Base-by-base conservation (phyloP, 1,139 yeast species). In the Saccharomycopsis hybrid region DNA sequence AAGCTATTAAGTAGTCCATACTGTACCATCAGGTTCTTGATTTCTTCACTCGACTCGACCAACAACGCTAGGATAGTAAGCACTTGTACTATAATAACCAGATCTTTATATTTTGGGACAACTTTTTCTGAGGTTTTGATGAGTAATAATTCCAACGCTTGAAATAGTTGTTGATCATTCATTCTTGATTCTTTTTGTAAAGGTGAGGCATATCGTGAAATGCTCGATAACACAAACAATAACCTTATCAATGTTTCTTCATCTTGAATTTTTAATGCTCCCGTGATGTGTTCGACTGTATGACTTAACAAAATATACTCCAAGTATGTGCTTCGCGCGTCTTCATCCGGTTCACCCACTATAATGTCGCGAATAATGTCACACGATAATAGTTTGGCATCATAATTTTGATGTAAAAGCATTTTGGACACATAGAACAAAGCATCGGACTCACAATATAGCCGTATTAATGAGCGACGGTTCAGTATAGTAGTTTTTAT, bases 1-100 rank as follows among this genome's bases (percentile, higher is more conserved):
- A 44, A 5, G 13, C 32, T 24, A 32, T 44, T 44, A 9, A 44
- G 42, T n/a, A 44, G 32, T 7, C 39, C 39, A n/a, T 36, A 9
- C 5, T 36, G 5, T 36, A 36, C 5, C 5, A 36, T 5, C 7
- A 7, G 39, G 18, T 28, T 3, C 5, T 25, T 18, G 43, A 4
- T 3, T 11, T 9, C 13, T 4, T 27, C 43, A 25, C 36, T 32
- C n/a, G 36, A 32, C n/a, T 11, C 3, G 9, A 32, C 3, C n/a
- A 32, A 32, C 36, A 3, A 32, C 9, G 31, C 31, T 9, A 40
- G 11, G n/a, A 25, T 40, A n/a, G 31, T 18, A 11, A 40, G 25
- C 2, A 40, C 4, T 11, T 28, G 31, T 8, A 25, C 28, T 27
- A 25, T 9, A 7, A 8, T 40, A 11, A 5, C 8, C 3, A 40